These are phyloP conservation scores for Teratosphaeria destructans DNA, from an alignment of 2,329 filamentous ascomycete species.

Conservation along the genomic window DNA sequence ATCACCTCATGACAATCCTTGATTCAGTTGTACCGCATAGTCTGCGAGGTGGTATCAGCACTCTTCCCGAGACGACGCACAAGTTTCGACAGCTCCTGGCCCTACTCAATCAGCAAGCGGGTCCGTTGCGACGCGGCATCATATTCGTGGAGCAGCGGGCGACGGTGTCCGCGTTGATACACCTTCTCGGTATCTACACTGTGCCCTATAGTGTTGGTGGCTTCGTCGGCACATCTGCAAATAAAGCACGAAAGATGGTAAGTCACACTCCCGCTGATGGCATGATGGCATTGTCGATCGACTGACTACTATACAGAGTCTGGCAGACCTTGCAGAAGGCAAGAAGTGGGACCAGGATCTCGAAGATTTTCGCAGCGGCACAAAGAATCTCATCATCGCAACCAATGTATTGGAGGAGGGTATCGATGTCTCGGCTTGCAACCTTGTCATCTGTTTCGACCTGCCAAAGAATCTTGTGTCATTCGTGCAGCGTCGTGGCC, in stretches of 20 bases:
- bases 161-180: slow-evolving; percentile 32
- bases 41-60: not conserved
- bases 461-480: slow-evolving; percentile 51
- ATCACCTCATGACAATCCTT: slow-evolving; percentile 17
- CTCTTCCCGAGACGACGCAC: not conserved
- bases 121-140: slow-evolving; percentile 28
- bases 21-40: not conserved
- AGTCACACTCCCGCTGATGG: not conserved
- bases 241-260: not conserved
- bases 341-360: slow-evolving; percentile 42
- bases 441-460: slow-evolving; percentile 55
- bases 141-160: slow-evolving; percentile 39
- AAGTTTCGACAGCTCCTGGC: slow-evolving; percentile 19
- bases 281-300: not conserved
- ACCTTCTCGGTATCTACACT: slow-evolving; percentile 12
- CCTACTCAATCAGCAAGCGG: slow-evolving; percentile 5
- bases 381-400: slow-evolving; percentile 47
- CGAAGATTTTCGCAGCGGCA: slow-evolving; percentile 42
- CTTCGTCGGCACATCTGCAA: slow-evolving; percentile 43
- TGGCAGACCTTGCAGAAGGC: slow-evolving; percentile 40
- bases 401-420: slow-evolving; percentile 52
- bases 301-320: slow-evolving; percentile 7
- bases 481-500: slow-evolving; percentile 55
- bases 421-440: slow-evolving; percentile 53
- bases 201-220: slow-evolving; percentile 32